phyloP scores from a whole-genome alignment of 2,329 filamentous ascomycete species.

The Septoria linicola region DNA sequence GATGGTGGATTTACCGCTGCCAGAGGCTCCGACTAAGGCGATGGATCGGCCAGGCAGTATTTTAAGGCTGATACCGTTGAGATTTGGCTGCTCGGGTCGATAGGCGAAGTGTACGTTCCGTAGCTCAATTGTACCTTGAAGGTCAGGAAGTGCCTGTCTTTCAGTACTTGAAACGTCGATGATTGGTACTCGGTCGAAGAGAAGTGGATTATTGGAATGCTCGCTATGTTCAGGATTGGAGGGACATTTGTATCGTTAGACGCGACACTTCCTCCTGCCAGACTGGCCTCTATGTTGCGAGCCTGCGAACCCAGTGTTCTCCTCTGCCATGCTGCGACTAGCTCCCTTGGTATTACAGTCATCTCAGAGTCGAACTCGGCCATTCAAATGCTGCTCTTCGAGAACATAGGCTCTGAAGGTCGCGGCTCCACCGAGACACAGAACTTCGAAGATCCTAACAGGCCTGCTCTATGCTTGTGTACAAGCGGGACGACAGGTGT shows the following conservation, averaged over 20 bases:
- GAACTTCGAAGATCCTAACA: slow-evolving; percentile 18
- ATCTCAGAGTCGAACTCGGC: not conserved
- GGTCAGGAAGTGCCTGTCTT: no score
- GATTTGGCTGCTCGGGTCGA: slow-evolving; percentile 59
- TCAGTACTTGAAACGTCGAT: no score
- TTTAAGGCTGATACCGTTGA: slow-evolving; percentile 42
- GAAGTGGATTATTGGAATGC: slow-evolving; percentile 19
- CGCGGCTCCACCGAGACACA: not conserved
- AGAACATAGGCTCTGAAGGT: slow-evolving; percentile 1
- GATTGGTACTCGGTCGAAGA: no score
- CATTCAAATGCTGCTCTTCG: slow-evolving; percentile 9
- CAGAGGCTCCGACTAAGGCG: slow-evolving; percentile 50
- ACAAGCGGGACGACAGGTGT: slow-evolving; percentile 25
- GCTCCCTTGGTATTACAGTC: not conserved
- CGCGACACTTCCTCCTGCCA: slow-evolving; percentile 17
- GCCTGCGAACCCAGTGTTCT: slow-evolving; percentile 18
- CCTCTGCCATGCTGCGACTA: slow-evolving; percentile 17
- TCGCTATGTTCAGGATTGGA: slow-evolving; percentile 16
- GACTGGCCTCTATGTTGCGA: slow-evolving; percentile 15
- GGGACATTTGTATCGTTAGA: slow-evolving; percentile 21
- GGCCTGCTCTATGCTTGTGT: slow-evolving; percentile 18
- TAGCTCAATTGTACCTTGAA: no score
- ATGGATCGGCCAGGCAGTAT: slow-evolving; percentile 42
- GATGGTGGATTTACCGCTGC: slow-evolving; percentile 50
- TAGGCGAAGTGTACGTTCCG: slow-evolving; percentile 64